Conservation (phyloP, 805 yeast species). For the Torulaspora franciscae region DNA sequence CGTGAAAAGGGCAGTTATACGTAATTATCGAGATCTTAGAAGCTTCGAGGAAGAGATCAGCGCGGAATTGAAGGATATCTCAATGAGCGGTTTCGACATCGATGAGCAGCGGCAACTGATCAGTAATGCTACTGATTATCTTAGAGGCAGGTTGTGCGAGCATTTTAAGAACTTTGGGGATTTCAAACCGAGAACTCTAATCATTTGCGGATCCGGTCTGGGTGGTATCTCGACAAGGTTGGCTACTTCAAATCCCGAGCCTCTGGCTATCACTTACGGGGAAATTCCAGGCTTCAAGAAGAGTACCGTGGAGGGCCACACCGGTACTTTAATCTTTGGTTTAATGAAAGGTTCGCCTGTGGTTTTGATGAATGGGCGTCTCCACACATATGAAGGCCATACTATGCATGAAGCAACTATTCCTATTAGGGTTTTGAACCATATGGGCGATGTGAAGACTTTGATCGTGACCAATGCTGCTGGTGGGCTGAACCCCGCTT, state of each 20-base stretch:
- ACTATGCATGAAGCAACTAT: slow-evolving; percentile 75
- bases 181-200: slow-evolving; percentile 55
- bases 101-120: slow-evolving; percentile 20
- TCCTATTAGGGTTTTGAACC: slow-evolving; percentile 72
- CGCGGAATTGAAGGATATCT: no score
- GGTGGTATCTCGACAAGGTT: slow-evolving; percentile 70
- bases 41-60: background rate
- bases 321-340: slow-evolving; percentile 79
- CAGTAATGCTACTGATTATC: slow-evolving; percentile 16
- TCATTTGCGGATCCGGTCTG: slow-evolving; percentile 92
- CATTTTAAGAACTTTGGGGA: slow-evolving; percentile 13
- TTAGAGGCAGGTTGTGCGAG: slow-evolving; percentile 12
- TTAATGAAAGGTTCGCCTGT: slow-evolving; percentile 69
- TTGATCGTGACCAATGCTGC: slow-evolving; percentile 94
- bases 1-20: background rate
- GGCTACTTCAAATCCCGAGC: slow-evolving; percentile 33
- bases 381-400: slow-evolving; percentile 91
- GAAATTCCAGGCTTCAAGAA: slow-evolving; percentile 74
- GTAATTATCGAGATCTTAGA: background rate
- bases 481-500: slow-evolving; percentile 72
- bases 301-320: slow-evolving; percentile 89
- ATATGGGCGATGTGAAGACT: slow-evolving; percentile 50
- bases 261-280: slow-evolving; percentile 53
- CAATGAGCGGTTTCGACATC: slow-evolving; percentile 14
- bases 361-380: slow-evolving; percentile 88